Conservation (phyloP, 2,329 filamentous ascomycete genomes). For the Trichoderma atroviride region DNA sequence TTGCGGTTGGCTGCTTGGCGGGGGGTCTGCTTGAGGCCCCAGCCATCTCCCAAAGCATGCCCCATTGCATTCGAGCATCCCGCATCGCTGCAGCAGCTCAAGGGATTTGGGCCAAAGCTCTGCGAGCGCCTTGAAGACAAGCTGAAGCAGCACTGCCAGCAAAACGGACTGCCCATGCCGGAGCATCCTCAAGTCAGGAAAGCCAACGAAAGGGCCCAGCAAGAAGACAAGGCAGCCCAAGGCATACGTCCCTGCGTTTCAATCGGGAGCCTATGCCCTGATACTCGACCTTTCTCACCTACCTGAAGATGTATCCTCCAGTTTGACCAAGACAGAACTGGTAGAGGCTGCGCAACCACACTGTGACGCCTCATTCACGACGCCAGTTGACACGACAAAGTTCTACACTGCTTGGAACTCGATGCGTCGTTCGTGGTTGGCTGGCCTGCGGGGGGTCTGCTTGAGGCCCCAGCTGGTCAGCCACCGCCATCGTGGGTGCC, state of each 20-base stretch:
- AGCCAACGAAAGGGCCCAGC: slow-evolving; percentile 37
- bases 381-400: slow-evolving; percentile 66
- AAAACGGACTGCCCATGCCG: slow-evolving; percentile 70
- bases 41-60: too few relatives aligned
- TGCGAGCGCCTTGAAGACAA: slow-evolving; percentile 68
- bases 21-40: too few relatives aligned
- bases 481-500: too few relatives aligned
- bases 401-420: slow-evolving; percentile 83
- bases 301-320: slow-evolving; percentile 53
- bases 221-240: slow-evolving; percentile 60
- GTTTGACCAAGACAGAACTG: slow-evolving; percentile 68
- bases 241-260: slow-evolving; percentile 69
- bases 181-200: slow-evolving; percentile 54
- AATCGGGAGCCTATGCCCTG: slow-evolving; percentile 76
- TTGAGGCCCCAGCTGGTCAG: background rate
- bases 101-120: slow-evolving; percentile 72
- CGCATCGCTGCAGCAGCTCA: slow-evolving; percentile 70
- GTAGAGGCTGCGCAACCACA: slow-evolving; percentile 71
- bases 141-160: slow-evolving; percentile 62
- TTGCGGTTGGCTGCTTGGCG: too few relatives aligned
- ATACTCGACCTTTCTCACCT: slow-evolving; percentile 66
- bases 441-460: too few relatives aligned
- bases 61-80: slow-evolving; percentile 73
- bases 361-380: slow-evolving; percentile 73
- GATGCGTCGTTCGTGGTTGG: too few relatives aligned